phyloP scores from a whole-genome alignment of 1,139 yeast genomes.

The Yamadazyma friedrichii region DNA sequence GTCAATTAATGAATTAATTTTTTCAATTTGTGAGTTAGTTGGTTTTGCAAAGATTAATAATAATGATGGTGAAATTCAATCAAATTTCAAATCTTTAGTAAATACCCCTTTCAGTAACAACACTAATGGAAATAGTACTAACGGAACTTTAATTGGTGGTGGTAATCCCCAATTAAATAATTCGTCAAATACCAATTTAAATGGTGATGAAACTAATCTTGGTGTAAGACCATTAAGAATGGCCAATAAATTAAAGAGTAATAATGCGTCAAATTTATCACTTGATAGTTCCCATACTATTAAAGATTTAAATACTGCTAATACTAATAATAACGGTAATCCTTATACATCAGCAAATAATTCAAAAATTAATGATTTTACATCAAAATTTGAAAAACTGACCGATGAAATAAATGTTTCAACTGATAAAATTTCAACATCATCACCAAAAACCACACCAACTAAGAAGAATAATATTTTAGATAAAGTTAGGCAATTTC shows the following conservation, averaged over 20 bases:
- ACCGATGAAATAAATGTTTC: constrained; percentile 10
- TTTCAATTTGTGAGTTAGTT: constrained; percentile 70
- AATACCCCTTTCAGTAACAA: neutral
- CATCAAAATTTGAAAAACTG: constrained; percentile 17
- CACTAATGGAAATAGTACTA: neutral
- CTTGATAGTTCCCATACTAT: constrained; percentile 10
- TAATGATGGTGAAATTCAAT: constrained; percentile 12
- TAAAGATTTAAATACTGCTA: constrained; percentile 6
- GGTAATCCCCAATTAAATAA: constrained; percentile 8
- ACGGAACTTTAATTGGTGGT: neutral
- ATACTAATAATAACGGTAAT: constrained; percentile 1
- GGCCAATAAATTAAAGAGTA: constrained; percentile 41
- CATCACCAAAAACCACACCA: constrained; percentile 18
- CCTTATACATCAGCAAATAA: neutral
- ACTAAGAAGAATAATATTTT: constrained; percentile 24
- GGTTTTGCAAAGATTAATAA: constrained; percentile 12
- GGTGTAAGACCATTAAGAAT: constrained; percentile 61
- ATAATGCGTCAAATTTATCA: constrained; percentile 10
- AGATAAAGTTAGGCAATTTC: constrained; percentile 42
- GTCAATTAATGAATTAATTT: constrained; percentile 73
- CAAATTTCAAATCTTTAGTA: neutral
- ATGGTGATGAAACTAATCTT: constrained; percentile 18
- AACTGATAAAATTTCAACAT: constrained; percentile 6
- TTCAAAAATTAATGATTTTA: constrained; percentile 13
- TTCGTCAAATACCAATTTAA: neutral